These are phyloP conservation scores for Aspergillus quadricinctus DNA, from an alignment of 2,329 filamentous ascomycete species.

Conservation along the genomic window DNA sequence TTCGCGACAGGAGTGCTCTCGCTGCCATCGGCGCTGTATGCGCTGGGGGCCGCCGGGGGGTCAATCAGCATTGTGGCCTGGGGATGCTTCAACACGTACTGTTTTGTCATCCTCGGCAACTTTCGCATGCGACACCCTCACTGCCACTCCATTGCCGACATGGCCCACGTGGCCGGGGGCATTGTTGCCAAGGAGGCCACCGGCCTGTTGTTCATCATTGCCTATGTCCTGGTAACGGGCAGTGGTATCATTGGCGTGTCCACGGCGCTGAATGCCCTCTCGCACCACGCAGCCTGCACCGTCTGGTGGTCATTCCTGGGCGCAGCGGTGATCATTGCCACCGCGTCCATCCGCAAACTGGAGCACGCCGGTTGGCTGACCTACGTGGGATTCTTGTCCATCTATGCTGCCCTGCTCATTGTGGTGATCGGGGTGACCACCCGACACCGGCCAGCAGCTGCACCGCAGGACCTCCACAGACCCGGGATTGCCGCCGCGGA, in stretches of 20 bases:
- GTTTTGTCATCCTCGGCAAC: conserved; percentile 46
- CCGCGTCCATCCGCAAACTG: conserved; percentile 54
- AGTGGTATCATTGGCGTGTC: conserved; percentile 57
- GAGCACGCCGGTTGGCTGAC: conserved; percentile 59
- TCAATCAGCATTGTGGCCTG: conserved; percentile 47
- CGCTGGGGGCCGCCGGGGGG: conserved; percentile 46
- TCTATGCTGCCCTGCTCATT: conserved; percentile 56
- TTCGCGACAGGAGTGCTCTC: conserved; percentile 49
- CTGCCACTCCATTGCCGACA: conserved; percentile 53
- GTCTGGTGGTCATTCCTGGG: conserved; percentile 55
- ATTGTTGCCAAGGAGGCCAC: conserved; percentile 41
- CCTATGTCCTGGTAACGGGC: conserved; percentile 54
- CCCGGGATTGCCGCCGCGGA: too few relatives aligned
- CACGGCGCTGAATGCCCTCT: conserved; percentile 57
- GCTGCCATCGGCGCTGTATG: conserved; percentile 47
- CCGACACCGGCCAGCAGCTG: conserved; percentile 56
- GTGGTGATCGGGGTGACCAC: conserved; percentile 56
- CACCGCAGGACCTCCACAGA: conserved; percentile 44
- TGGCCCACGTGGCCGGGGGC: conserved; percentile 55
- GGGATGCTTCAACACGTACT: conserved; percentile 47
- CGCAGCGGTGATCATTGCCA: conserved; percentile 40
- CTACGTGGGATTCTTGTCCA: conserved; percentile 56
- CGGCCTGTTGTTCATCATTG: conserved; percentile 54
- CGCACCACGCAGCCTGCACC: conserved; percentile 54
- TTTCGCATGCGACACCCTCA: conserved; percentile 48